These are phyloP conservation scores for Golubevia pallescens DNA, from an alignment of 1,284 basidiomycete species.

Conservation along the genomic window DNA sequence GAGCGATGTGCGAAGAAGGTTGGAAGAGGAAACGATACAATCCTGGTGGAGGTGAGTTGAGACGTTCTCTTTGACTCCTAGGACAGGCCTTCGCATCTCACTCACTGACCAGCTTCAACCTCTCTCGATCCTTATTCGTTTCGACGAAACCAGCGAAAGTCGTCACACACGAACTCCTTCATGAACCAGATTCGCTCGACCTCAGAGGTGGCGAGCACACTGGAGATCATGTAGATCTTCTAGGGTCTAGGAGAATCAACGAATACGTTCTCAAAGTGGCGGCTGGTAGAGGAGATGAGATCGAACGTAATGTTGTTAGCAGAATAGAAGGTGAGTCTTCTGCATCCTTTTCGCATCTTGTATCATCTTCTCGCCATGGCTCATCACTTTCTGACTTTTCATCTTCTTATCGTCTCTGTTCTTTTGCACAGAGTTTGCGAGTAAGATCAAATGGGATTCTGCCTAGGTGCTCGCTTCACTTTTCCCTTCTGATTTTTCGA, in stretches of 20 bases:
- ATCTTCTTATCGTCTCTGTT: background rate
- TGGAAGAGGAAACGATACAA: constrained; percentile 93
- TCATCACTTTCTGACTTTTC: background rate
- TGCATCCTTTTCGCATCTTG: background rate
- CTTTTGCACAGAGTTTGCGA: constrained; percentile 71
- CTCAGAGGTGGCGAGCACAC: constrained; percentile 86
- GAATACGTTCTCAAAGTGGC: constrained; percentile 88
- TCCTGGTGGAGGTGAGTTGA: constrained; percentile 71
- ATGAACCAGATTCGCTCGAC: constrained; percentile 79
- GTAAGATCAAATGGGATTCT: constrained; percentile 81
- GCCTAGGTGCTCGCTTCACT: too few species aligned
- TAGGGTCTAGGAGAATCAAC: constrained; percentile 85
- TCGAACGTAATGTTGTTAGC: constrained; percentile 6
- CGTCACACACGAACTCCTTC: constrained; percentile 86
- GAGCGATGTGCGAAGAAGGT: constrained; percentile 89
- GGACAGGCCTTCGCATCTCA: constrained; percentile 66
- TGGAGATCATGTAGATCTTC: constrained; percentile 82
- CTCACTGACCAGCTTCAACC: background rate
- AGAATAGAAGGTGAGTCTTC: background rate
- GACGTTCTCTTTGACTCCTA: background rate
- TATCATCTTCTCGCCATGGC: too few species aligned
- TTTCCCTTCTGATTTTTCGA: too few species aligned
- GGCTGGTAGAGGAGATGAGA: constrained; percentile 69
- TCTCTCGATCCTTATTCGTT: background rate
- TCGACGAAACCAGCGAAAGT: constrained; percentile 67